Base-by-base conservation (phyloP, 495 filamentous ascomycete species). In the Penicillium herquei region DNA sequence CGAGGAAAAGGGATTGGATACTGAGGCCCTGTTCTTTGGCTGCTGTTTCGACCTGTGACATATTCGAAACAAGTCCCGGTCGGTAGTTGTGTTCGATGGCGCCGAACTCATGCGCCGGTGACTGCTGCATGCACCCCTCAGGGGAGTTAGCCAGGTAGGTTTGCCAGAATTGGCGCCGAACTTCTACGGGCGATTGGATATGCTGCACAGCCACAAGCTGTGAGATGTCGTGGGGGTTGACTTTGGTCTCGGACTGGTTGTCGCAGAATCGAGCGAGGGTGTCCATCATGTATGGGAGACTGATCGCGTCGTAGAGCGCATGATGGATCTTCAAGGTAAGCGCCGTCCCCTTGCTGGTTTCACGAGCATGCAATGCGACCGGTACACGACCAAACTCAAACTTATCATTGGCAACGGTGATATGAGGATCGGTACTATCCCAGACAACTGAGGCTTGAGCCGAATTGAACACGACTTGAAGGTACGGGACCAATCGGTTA, bases 261-360 rank as follows among this genome's bases (percentile, higher is more conserved):
- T 32, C 47, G 55, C 62, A 74, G 10, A 70, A 32, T 5, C 46
- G 21, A 12, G 54, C 50, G 42, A 72, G 56, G 43, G 52, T 32
- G 8, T 68, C 50, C 21, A 72, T 54, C 7, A 72, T 66, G 33
- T 26, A 41, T 13, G 69, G 65, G 13, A 74, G 61, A 49, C 65
- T 66, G 30, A 72, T 54, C 14, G 65, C 70, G 46, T 74, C 70
- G 40, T 74, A 74, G 18, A 74, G 61, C 14, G 69, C 70, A 49
- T 74, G 70, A 49, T 74, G 70, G 14, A 74, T 67, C n/a, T 68
- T 68, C 42, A 73, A 52, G 41, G 51, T 54, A 34, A 74, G 52
- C 18, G 56, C 57, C 34, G 59, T 64, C 1, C 63, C 64, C 8
- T 56, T 17, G 14, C 39, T 21, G 2, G 57, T 69, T 32, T 64